These are phyloP conservation scores for Nicotiana benthamiana DNA, from an alignment of 257 asterid species.

Conservation along the genomic window DNA sequence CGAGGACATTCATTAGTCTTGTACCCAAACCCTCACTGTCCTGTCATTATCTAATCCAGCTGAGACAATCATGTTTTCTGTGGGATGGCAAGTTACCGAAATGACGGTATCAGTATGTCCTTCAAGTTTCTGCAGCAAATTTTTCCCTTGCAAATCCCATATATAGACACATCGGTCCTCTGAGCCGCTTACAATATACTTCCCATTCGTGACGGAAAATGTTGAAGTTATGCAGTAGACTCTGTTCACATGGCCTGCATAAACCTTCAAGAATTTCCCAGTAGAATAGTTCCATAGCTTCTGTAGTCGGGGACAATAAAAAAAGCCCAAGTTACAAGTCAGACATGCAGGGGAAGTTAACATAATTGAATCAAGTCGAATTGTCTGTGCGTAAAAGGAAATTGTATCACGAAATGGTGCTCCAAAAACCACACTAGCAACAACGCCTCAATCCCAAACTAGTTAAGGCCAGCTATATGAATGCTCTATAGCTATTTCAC, in stretches of 20 bases:
- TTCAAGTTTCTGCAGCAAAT: slow-evolving; percentile 68
- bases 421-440: neutral
- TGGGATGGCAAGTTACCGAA: slow-evolving; percentile 66
- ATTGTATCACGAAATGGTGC: neutral
- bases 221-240: slow-evolving; percentile 60
- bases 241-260: slow-evolving; percentile 61
- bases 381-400: neutral
- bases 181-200: slow-evolving; percentile 78
- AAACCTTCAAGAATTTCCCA: slow-evolving; percentile 54
- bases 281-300: slow-evolving; percentile 72
- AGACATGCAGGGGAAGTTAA: neutral
- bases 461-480: neutral
- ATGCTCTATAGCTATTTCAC: neutral
- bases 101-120: slow-evolving; percentile 78
- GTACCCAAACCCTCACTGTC: slow-evolving; percentile 81
- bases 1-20: slow-evolving; percentile 24
- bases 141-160: slow-evolving; percentile 78
- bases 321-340: slow-evolving; percentile 1
- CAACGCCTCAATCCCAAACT: neutral
- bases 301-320: slow-evolving; percentile 28
- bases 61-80: slow-evolving; percentile 64
- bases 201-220: slow-evolving; percentile 66
- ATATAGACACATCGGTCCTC: slow-evolving; percentile 71
- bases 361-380: neutral
- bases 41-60: slow-evolving; percentile 75